Evolutionary conservation across 768 basidiomycete species (phyloP), one percentile per base, ranked within the genome.

Genomic region (Agrocybe pediades): DNA sequence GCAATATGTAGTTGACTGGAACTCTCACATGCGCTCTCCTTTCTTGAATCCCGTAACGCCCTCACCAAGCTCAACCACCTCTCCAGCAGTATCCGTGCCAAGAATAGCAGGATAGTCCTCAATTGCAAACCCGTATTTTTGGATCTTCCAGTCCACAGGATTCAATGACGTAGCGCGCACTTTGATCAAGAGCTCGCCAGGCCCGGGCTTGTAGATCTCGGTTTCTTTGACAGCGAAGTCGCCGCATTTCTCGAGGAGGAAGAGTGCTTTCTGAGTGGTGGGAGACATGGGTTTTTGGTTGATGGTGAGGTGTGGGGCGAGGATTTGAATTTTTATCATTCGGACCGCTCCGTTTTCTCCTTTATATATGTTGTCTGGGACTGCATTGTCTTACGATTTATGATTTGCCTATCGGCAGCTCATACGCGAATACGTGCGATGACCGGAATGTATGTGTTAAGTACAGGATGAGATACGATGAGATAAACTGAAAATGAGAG

Each of bases 91-190:
- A 46, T 83, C 82, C 16, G 63, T 69, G 1, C 82, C 82, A 0
- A 78, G 57, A 0, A 84, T 68, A 3, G 76, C 74, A 4, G 80
- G 82, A 57, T 67, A 82, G n/a, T 67, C 57, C 20, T 72, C 65
- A 43, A 75, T 59, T 50, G 74, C 70, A n/a, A 69, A 51, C 0
- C 74, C 77, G n/a, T 24, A 16, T 41, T 67, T 70, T 36, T 75
- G 77, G 11, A 80, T 72, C 58, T 80, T 82, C 65, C 77, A 80
- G 57, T 84, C 83, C 13, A 74, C 71, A 2, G 83, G 83, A 55
- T 84, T 83, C 44, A 83, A 64, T 2, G 77, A 74, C 0, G 78
- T 72, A 4, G 82, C 70, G 40, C 72, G 66, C 49, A 82, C 63
- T 62, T 74, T 75, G 61, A 83, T 64, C 41, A 83, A 71, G 23